phyloP scores from a whole-genome alignment of 805 yeast genomes.

The Candida rishiriensis region DNA sequence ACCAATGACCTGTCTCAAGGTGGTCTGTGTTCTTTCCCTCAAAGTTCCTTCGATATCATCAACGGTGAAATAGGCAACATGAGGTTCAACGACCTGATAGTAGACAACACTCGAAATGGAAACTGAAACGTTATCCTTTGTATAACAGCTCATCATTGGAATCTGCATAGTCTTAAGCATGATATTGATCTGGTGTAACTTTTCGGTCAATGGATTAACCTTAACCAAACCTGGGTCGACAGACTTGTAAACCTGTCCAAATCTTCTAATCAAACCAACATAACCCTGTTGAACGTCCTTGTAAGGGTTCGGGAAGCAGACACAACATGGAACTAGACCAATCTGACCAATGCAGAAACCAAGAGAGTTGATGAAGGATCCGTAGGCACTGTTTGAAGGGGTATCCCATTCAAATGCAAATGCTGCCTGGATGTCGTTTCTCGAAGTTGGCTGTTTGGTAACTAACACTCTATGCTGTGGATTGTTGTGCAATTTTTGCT shows the following conservation, averaged over 20 bases:
- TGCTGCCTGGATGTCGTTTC: conserved; percentile 20
- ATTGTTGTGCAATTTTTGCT: too few species aligned
- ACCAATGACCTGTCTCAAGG: conserved; percentile 69
- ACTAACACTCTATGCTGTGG: conserved; percentile 1
- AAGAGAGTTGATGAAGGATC: conserved; percentile 31
- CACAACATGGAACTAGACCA: conserved; percentile 52
- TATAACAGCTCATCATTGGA: conserved; percentile 64
- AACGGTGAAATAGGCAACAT: conserved; percentile 58
- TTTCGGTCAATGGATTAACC: conserved; percentile 63
- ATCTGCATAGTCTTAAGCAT: conserved; percentile 58
- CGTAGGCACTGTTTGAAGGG: conserved; percentile 33
- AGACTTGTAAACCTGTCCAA: conserved; percentile 60
- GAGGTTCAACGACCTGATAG: conserved; percentile 64
- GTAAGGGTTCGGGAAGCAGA: conserved; percentile 56
- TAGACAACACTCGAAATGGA: conserved; percentile 62
- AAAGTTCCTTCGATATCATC: conserved; percentile 50
- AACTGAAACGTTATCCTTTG: conserved; percentile 65
- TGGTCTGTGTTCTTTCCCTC: conserved; percentile 65
- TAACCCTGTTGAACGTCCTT: conserved; percentile 58
- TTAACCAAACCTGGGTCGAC: conserved; percentile 67
- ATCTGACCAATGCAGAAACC: conserved; percentile 49
- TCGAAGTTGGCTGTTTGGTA: conserved; percentile 17
- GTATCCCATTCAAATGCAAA: conserved; percentile 32
- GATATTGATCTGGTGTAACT: conserved; percentile 44
- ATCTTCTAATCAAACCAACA: conserved; percentile 63